A percentile compares a stretch with the other conserved stretches of the same genome.
Evolutionary conservation across 176 grass and related monocot genomes (phyloP).

Genomic region (Pontederia crassipes): DNA sequence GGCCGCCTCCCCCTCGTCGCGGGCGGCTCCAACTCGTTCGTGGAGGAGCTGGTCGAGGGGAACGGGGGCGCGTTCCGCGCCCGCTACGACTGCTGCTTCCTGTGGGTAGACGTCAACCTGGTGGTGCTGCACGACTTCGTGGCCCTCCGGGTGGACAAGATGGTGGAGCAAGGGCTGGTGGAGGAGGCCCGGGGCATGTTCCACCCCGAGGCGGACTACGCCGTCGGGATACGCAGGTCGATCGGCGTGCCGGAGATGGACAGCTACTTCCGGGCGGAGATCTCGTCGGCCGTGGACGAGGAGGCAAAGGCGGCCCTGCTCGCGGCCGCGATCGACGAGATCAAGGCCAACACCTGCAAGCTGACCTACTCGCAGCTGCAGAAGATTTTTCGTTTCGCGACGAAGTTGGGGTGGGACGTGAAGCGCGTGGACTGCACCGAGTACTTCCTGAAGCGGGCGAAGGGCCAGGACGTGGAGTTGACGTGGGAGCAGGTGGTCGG

Average conservation of each 20-base stretch:
- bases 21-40: constrained; percentile 29
- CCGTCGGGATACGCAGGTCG: constrained; percentile 12
- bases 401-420: constrained; percentile 44
- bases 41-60: constrained; percentile 25
- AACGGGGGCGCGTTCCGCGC: constrained; percentile 1
- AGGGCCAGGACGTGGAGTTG: constrained; percentile 7
- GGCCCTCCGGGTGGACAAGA: constrained; percentile 19
- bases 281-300: constrained; percentile 9
- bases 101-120: constrained; percentile 24
- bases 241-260: constrained; percentile 40
- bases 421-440: constrained; percentile 59
- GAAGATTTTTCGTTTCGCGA: constrained; percentile 51
- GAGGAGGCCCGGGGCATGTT: constrained; percentile 22
- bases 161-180: constrained; percentile 25
- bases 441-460: constrained; percentile 35
- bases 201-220: constrained; percentile 8
- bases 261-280: constrained; percentile 36
- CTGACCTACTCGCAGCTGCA: constrained; percentile 49
- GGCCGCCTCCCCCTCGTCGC: constrained; percentile 22
- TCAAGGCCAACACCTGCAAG: constrained; percentile 59
- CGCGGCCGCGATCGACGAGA: constrained; percentile 36
- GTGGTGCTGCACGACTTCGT: constrained; percentile 10
- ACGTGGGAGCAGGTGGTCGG: constrained; percentile 4
- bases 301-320: constrained; percentile 27
- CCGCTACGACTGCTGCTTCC: constrained; percentile 20